Evolutionary conservation across 768 basidiomycete species (phyloP).

Genomic region (Mycena rebaudengoi): DNA sequence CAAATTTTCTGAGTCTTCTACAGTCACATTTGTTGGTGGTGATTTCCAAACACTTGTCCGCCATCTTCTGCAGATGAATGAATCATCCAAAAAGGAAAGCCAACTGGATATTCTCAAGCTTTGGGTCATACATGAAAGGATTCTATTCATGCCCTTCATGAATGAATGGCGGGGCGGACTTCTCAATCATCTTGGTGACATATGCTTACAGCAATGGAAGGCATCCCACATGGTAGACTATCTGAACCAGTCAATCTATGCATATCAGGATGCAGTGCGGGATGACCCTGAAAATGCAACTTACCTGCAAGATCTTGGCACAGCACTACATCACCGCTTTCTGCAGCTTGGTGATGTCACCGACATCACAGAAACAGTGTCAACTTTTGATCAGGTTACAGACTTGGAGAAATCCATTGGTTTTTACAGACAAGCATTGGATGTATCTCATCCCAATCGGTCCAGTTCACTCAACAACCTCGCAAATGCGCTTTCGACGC

Average conservation of each 20-base stretch:
- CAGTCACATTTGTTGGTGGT: background rate
- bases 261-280: slow-evolving; percentile 3
- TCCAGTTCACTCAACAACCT: background rate
- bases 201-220: background rate
- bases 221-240: background rate
- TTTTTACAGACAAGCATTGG: slow-evolving; percentile 5
- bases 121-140: background rate
- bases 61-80: background rate
- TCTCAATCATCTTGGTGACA: background rate
- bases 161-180: background rate
- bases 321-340: background rate
- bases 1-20: background rate
- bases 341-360: background rate
- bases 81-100: background rate
- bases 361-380: background rate
- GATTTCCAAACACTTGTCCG: background rate
- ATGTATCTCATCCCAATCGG: background rate
- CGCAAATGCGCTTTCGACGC: too few species aligned
- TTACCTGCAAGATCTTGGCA: background rate
- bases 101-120: background rate
- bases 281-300: background rate
- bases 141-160: background rate
- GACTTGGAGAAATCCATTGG: background rate
- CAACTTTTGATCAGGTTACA: background rate
- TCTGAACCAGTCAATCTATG: background rate